Evolutionary conservation across 805 yeast species (phyloP), one percentile per base, ranked within the genome.

Genomic region (Pichia deserticola): DNA sequence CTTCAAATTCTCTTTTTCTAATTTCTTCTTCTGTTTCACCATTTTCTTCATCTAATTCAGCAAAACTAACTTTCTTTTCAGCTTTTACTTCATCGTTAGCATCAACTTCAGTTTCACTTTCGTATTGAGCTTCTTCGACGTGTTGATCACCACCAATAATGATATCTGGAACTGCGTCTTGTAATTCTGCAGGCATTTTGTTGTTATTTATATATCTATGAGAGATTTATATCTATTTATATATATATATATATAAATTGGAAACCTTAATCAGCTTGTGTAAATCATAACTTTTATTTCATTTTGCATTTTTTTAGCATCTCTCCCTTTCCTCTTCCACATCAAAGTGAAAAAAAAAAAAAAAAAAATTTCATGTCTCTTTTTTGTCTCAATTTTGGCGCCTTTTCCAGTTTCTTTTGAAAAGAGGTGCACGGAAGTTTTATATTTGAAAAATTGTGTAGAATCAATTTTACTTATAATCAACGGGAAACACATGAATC

Each of bases 1-100:
- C 98, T 76, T 88, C 95, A 60, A 93, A 90, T 67, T 92, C 97
- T 64, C 81, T 77, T 61, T 77, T 76, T 61, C 89, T 83, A 53
- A 77, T 79, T 67, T 86, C 96, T 63, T 84, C 95, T 52, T 81
- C 88, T 37, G 69, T 67, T 47, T 73, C 72, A 44, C 76, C 85
- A 53, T 76, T 79, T 55, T 81, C 87, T 33, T 60, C 63, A 45
- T 83, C 88, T 34, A 82, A 67, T 34, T 78, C 83, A 37, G 89
- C 89, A 66, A 90, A 90, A 5, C 93, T 79, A 44, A 92, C 98
- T 33, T 83, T 73, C 70, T 90, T 90, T 71, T 84, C 78, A 44
- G 64, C 57, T 45, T 58, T 69, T 60, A 47, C 68, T 47, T 66
- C 77, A 42, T 66, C 72, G 42, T 55, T 64, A 10, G 30, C 30